These are phyloP conservation scores for Hyphopichia fennica DNA, from an alignment of 1,139 yeast species.

Conservation along the genomic window DNA sequence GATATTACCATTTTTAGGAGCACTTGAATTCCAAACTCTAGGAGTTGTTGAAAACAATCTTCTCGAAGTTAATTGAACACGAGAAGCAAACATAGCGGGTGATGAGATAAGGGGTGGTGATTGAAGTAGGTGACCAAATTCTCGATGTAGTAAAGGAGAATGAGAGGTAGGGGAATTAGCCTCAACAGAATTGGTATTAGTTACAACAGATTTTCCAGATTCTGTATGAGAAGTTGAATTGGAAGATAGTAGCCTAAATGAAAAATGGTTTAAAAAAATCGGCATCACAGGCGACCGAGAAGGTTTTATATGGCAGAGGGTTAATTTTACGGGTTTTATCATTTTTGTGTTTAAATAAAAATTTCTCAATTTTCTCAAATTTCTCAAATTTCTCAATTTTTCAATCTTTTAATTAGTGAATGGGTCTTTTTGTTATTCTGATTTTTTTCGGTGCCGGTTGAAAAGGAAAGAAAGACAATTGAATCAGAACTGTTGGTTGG, in stretches of 20 bases:
- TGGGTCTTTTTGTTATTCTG: too few relatives aligned
- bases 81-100: conserved; percentile 3
- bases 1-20: neutral
- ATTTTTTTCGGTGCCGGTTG: too few relatives aligned
- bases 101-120: neutral
- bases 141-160: neutral
- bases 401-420: too few relatives aligned
- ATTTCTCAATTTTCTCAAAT: too few relatives aligned
- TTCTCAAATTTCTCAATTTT: too few relatives aligned
- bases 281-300: neutral
- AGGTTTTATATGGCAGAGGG: neutral
- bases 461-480: too few relatives aligned
- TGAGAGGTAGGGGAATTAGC: too few relatives aligned
- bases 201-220: neutral
- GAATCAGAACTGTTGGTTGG: too few relatives aligned
- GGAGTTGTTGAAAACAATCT: conserved; percentile 4
- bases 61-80: conserved; percentile 1
- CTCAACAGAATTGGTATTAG: too few relatives aligned
- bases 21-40: neutral
- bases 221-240: too few relatives aligned
- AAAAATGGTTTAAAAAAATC: neutral
- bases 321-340: neutral
- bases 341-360: neutral
- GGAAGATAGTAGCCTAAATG: neutral
- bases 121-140: neutral